Percentiles rank a stretch among this genome's conserved stretches.
phyloP scores from a whole-genome alignment of 75 land plant species.

The Picea sitchensis region DNA sequence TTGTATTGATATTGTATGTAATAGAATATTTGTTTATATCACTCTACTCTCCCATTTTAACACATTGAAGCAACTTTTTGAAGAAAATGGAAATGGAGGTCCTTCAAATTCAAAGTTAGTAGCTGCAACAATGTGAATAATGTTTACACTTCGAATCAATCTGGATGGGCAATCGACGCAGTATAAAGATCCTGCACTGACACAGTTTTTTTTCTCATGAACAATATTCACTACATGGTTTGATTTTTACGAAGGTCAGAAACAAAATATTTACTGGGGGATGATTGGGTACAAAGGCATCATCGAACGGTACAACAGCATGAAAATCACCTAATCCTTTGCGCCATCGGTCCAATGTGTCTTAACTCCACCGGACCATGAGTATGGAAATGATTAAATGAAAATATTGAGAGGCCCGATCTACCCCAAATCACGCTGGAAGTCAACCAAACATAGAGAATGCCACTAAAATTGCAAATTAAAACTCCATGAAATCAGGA shows the following conservation, averaged over 20 bases:
- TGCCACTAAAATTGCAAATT: too few relatives aligned
- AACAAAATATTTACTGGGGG: constrained; percentile 90
- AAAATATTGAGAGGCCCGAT: too few relatives aligned
- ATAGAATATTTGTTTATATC: too few relatives aligned
- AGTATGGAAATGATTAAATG: too few relatives aligned
- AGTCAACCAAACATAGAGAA: too few relatives aligned
- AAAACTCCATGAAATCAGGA: too few relatives aligned
- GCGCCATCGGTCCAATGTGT: too few relatives aligned
- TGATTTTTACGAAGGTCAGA: constrained; percentile 92
- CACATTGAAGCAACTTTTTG: constrained; percentile 85
- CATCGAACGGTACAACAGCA: constrained; percentile 94
- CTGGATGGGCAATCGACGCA: constrained; percentile 91
- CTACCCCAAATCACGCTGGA: too few relatives aligned
- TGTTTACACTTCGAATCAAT: constrained; percentile 86
- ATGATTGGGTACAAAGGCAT: constrained; percentile 97
- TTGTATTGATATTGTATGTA: too few relatives aligned
- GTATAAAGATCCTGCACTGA: constrained; percentile 82
- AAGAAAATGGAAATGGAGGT: constrained; percentile 59
- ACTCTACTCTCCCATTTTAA: too few relatives aligned
- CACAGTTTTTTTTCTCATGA: constrained; percentile 84
- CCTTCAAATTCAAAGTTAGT: constrained; percentile 66
- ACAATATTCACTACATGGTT: constrained; percentile 95
- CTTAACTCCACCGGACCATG: too few relatives aligned
- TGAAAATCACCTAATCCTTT: constrained; percentile 39
- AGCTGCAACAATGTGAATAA: constrained; percentile 73